phyloP scores from a whole-genome alignment of 768 basidiomycete species.

The Gloeophyllum trabeum region DNA sequence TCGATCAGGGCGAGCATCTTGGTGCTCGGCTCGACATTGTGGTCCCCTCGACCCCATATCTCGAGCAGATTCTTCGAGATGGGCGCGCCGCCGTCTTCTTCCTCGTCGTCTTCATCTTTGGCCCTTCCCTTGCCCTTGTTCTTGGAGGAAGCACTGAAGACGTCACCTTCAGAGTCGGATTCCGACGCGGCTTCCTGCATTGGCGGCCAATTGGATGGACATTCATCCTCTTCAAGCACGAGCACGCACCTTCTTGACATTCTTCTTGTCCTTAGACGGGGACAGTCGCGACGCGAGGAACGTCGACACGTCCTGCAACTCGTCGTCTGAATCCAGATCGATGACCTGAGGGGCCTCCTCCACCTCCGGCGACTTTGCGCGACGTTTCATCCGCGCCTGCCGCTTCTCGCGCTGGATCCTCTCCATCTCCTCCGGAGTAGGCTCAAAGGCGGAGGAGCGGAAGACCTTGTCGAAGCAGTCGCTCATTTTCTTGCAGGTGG shows the following conservation, averaged over 20 bases:
- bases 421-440: slow-evolving; percentile 44
- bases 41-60: slow-evolving; percentile 49
- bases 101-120: slow-evolving; percentile 13
- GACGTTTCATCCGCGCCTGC: slow-evolving; percentile 4
- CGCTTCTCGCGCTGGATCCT: slow-evolving; percentile 18
- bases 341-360: not conserved
- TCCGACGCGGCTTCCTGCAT: too few relatives aligned
- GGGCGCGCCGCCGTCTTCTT: slow-evolving; percentile 17
- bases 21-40: slow-evolving; percentile 52
- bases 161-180: too few relatives aligned
- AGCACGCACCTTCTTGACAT: too few relatives aligned
- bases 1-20: slow-evolving; percentile 54
- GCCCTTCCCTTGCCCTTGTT: slow-evolving; percentile 18
- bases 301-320: slow-evolving; percentile 33
- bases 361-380: too few relatives aligned
- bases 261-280: too few relatives aligned
- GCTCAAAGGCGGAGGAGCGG: slow-evolving; percentile 57
- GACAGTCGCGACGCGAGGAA: slow-evolving; percentile 19
- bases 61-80: slow-evolving; percentile 21
- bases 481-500: slow-evolving; percentile 57
- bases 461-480: slow-evolving; percentile 44
- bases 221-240: too few relatives aligned
- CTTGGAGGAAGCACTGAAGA: too few relatives aligned
- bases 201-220: too few relatives aligned
- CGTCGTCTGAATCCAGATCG: slow-evolving; percentile 23